These are phyloP conservation scores for Kodamaea hsintzibuensis DNA, from an alignment of 805 yeast species.

Conservation along the genomic window DNA sequence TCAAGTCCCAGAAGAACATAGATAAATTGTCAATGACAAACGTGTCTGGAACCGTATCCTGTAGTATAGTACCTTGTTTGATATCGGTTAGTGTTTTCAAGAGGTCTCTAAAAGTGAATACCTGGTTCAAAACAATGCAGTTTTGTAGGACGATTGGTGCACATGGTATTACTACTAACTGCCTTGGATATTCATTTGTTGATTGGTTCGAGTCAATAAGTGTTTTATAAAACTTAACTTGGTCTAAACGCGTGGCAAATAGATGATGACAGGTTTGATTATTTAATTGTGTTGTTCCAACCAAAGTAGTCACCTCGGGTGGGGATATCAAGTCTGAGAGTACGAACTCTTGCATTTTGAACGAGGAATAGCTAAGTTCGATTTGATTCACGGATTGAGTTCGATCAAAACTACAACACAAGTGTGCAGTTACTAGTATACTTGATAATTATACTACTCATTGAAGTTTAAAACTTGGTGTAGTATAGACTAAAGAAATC, in stretches of 20 bases:
- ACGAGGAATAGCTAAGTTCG: too few species aligned
- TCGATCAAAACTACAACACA: too few species aligned
- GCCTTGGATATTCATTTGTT: background rate
- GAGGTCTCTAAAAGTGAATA: constrained; percentile 2
- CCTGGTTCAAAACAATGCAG: constrained; percentile 3
- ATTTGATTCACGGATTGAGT: too few species aligned
- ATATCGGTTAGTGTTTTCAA: background rate
- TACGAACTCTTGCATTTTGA: background rate
- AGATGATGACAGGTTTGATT: constrained; percentile 2
- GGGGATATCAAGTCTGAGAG: background rate
- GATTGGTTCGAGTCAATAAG: background rate
- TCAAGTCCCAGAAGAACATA: constrained; percentile 34
- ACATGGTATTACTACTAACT: constrained; percentile 4
- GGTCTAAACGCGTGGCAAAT: constrained; percentile 4
- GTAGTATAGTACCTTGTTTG: background rate
- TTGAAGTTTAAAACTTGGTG: too few species aligned
- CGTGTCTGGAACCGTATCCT: constrained; percentile 17
- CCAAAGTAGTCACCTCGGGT: background rate
- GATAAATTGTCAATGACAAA: constrained; percentile 35
- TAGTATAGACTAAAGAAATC: too few species aligned
- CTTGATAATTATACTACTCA: too few species aligned
- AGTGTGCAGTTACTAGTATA: too few species aligned
- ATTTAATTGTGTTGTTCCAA: background rate
- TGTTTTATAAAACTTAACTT: background rate
- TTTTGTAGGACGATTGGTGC: background rate